Percentiles rank a stretch among this genome's conserved stretches.
These are phyloP conservation scores for Cerrena zonata DNA, from an alignment of 1,284 basidiomycete genomes.

Conservation along the genomic window DNA sequence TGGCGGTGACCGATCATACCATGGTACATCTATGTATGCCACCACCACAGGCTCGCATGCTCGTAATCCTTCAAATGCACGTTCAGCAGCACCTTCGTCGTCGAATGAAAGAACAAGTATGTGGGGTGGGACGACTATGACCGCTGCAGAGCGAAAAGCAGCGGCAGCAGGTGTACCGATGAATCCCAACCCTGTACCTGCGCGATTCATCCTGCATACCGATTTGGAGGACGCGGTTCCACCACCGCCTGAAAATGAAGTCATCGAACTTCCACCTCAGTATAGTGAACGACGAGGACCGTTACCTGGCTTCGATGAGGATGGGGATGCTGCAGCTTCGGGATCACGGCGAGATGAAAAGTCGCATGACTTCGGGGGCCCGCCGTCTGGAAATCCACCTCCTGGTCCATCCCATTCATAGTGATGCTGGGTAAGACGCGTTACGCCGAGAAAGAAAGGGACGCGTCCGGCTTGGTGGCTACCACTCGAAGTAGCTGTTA, in stretches of 20 bases:
- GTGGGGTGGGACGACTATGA: constrained; percentile 17
- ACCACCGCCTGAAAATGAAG: constrained; percentile 44
- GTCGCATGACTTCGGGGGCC: background rate
- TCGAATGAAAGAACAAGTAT: constrained; percentile 5
- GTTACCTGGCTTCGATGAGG: constrained; percentile 8
- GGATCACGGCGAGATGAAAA: constrained; percentile 2
- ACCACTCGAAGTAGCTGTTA: too few relatives aligned
- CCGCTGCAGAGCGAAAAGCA: constrained; percentile 45
- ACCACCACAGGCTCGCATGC: background rate
- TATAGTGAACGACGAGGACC: constrained; percentile 51
- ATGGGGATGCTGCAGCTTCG: constrained; percentile 10
- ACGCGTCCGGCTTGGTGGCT: too few relatives aligned
- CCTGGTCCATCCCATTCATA: background rate
- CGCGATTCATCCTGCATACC: constrained; percentile 65
- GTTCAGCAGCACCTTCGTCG: constrained; percentile 1
- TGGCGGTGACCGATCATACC: too few relatives aligned
- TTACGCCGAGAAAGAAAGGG: too few relatives aligned
- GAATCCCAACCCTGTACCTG: constrained; percentile 31
- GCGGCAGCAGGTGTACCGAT: constrained; percentile 39
- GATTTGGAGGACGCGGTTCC: constrained; percentile 54
- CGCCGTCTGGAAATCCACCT: too few relatives aligned
- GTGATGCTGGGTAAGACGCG: constrained; percentile 6
- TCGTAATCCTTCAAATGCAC: background rate
- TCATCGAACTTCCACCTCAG: constrained; percentile 71
- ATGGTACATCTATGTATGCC: too few relatives aligned